Base-by-base conservation (phyloP, 179 eudicot species). In the Gypsophila paniculata region DNA sequence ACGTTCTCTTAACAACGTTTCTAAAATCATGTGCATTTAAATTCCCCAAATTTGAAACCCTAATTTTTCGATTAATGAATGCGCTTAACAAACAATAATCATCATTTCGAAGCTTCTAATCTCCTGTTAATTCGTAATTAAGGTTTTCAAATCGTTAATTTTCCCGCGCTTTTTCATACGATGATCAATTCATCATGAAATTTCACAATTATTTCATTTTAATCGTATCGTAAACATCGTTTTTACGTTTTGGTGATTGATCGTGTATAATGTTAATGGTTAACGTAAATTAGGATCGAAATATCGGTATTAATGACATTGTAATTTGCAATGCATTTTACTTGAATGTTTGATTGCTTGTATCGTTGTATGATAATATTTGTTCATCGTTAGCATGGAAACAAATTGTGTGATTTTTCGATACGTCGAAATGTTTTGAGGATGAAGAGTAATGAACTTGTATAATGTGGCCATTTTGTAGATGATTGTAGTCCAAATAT, bases 11-110 rank as follows among this genome's bases (percentile, higher is more conserved):
- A 3, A 74, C 65, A 57, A 21, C 54, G 2, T 62, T 44, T 25
- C 21, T 32, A 6, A 29, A 29, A 15, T 61, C 17, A 10, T 48
- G 48, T 55, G 57, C 48, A 68, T 34, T 68, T 60, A 54, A 25
- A 7, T 76, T 44, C 23, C 48, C 38, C 15, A 21, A 65, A 39
- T 73, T 69, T 12, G 29, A 29, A 69, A 54, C 77, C 71, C 69
- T 73, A 65, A 73, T 61, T 23, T 48, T 42, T 42, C 39, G 2
- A 26, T 63, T 46, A 21, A 9, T 52, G 9, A 14, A 19, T 17
- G 4, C 29, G 5, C 34, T 12, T 18, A 48, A 58, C 39, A 17
- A 66, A 26, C 14, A 13, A 15, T 9, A 34, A 36, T 2, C 46
- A 6, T 42, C 46, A 42, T 42, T 52, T 11, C 23, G n/a, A 65